These are phyloP conservation scores for Fraxinus angustifolia DNA, from an alignment of 305 asterid genomes.

Conservation along the genomic window DNA sequence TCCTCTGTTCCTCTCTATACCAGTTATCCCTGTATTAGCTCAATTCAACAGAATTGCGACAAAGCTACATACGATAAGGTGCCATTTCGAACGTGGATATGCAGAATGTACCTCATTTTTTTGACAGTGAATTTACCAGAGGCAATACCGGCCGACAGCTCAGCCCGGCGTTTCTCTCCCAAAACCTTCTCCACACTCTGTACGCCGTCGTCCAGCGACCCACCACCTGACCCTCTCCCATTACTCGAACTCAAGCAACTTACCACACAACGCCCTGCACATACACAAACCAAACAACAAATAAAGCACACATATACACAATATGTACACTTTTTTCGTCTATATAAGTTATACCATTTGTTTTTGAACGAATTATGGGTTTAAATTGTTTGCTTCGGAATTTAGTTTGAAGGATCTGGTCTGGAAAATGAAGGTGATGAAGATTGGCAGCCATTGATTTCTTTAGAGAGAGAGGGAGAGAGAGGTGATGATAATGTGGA, in stretches of 20 bases:
- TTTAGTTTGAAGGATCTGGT: conserved; percentile 32
- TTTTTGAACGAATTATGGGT: conserved; percentile 30
- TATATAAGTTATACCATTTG: conserved; percentile 34
- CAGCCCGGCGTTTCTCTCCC: conserved; percentile 67
- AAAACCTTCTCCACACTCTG: conserved; percentile 57
- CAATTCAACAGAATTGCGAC: background rate
- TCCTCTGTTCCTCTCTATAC: background rate
- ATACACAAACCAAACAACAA: background rate
- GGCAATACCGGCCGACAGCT: conserved; percentile 84
- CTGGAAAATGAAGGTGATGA: conserved; percentile 47
- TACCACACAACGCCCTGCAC: conserved; percentile 49
- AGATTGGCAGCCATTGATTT: conserved; percentile 58
- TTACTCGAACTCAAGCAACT: conserved; percentile 54
- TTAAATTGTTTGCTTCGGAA: conserved; percentile 26
- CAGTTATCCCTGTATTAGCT: background rate
- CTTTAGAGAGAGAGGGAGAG: conserved; percentile 23
- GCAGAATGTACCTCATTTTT: conserved; percentile 48
- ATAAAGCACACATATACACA: background rate
- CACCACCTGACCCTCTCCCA: conserved; percentile 37
- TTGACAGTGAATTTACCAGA: conserved; percentile 81
- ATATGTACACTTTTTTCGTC: conserved; percentile 13
- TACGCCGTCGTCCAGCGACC: conserved; percentile 36
- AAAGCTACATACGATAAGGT: background rate
- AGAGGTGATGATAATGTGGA: conserved; percentile 30
- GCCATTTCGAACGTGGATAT: background rate